phyloP scores from a whole-genome alignment of 768 basidiomycete species.

The Lyophyllum decastes region DNA sequence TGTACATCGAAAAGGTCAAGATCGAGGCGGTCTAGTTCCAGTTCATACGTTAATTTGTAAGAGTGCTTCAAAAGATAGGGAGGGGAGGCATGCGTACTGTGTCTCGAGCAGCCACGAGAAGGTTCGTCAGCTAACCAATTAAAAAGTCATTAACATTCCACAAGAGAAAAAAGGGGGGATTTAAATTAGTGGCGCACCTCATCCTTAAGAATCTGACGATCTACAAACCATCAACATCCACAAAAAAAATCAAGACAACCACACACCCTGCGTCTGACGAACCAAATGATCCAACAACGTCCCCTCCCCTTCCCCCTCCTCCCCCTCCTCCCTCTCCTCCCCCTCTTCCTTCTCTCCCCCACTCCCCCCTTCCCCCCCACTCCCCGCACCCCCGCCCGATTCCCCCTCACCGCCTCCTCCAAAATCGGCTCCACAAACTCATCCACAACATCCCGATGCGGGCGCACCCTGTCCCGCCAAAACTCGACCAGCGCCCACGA shows the following conservation, averaged over 20 bases:
- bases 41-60: too few species aligned
- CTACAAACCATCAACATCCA: too few species aligned
- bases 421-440: slow-evolving; percentile 57
- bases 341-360: background rate
- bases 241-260: too few species aligned
- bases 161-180: too few species aligned
- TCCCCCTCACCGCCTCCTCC: slow-evolving; percentile 43
- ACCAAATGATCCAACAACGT: slow-evolving; percentile 55
- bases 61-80: too few species aligned
- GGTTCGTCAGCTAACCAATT: slow-evolving; percentile 30
- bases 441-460: slow-evolving; percentile 48
- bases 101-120: slow-evolving; percentile 46
- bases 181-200: too few species aligned
- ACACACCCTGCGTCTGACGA: slow-evolving; percentile 52
- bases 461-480: slow-evolving; percentile 45
- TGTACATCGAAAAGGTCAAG: slow-evolving; percentile 56
- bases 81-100: slow-evolving; percentile 28
- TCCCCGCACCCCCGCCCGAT: slow-evolving; percentile 23
- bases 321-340: slow-evolving; percentile 20
- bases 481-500: slow-evolving; percentile 58
- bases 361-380: too few species aligned
- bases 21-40: slow-evolving; percentile 43
- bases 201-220: slow-evolving; percentile 22
- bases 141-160: background rate
- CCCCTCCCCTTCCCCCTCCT: slow-evolving; percentile 28